Evolutionary conservation across 1,284 basidiomycete species (phyloP), one percentile per base, ranked within the genome.

Genomic region (Neolentinus lepideus): DNA sequence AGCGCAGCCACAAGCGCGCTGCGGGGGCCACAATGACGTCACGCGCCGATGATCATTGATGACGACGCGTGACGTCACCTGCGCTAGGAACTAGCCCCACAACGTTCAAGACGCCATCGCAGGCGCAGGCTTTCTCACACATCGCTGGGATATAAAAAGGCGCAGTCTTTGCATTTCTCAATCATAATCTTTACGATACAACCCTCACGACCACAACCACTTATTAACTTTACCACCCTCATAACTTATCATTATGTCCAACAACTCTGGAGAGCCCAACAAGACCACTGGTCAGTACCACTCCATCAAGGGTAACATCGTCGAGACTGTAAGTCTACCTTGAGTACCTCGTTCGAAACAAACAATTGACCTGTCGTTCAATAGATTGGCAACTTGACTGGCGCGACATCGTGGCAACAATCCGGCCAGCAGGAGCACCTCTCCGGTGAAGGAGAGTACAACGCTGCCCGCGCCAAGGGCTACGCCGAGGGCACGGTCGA

Each of bases 361-460:
- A 53, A 63, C 63, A 4, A 62, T 63, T 16, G 43, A 27, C 27
- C 22, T 48, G 31, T 19, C 3, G 59, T 21, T 61, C 52, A 53
- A 8, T 52, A 77, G 69, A 65, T 79, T 53, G 81, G 83, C 54
- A 74, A 81, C 60, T 25, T 75, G 53, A 76, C 73, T 43, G 81
- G 81, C 21, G 64, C 71, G 8, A 59, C 69, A 53, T 64, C 71
- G 1, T 83, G 79, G 81, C 61, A 74, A 62, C 67, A 77, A 58
- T 71, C 81, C 31, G 86, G 87, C 19, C 80, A 81, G 61, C 74
- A 89, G 58, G 84, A 87, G 63, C 87, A 88, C 64, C 73, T 75
- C 45, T 67, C 74, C 55, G 88, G 88, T 53, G 87, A 90, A 67
- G 74, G 74, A 10, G 82, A 85, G 62, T 74, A 76, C 64, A 77